Base-by-base conservation (phyloP, 1,284 basidiomycete species). In the Athelia sp. region DNA sequence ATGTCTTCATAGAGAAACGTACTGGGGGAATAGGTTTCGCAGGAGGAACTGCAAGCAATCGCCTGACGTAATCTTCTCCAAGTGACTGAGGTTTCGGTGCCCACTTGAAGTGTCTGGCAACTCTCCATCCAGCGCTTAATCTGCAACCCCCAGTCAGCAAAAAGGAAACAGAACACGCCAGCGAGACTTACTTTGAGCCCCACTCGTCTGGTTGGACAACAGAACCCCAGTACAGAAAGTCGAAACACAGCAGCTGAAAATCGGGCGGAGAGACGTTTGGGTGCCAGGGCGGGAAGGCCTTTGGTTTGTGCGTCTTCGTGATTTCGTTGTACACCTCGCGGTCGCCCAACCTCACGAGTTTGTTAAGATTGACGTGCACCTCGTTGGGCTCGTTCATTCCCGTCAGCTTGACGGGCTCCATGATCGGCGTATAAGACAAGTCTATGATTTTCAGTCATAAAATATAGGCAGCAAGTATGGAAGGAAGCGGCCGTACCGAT, bases 211-310 rank as follows among this genome's bases (percentile, higher is more conserved):
- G 26, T 63, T 72, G 65, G 50, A 69, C 60, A 3, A 70, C 66
- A 49, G 66, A 69, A 13, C 69, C 65, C 52, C 69, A 80, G 58
- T 77, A 79, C 44, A 80, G 57, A 53, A 74, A 75, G 54, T 79
- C 78, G 53, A 71, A 78, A 57, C 76, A 79, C 21, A 76, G 57
- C 32, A 81, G 52, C 29, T 78, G 75, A 44, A 77, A 73, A 54
- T 79, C 76, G 6, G 78, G 78, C 4, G 69, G 69, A 17, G 75
- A 59, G 11, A 62, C 60, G 10, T 67, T 58, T 46, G 67, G 63
- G 46, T 67, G 58, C 4, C 55, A 43, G 10, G 63, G 63, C 1
- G 70, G 26, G 26, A 29, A 29, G 4, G 26, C 4, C 13, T 29
- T 13, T 29, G 26, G 26, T 29, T 29, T 29, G 26, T 24, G 64